A percentile compares a stretch with the other conserved stretches of the same genome.
These are phyloP conservation scores for Neovahlkampfia damariscottae DNA, from an alignment of 78 protist species.

Conservation along the genomic window DNA sequence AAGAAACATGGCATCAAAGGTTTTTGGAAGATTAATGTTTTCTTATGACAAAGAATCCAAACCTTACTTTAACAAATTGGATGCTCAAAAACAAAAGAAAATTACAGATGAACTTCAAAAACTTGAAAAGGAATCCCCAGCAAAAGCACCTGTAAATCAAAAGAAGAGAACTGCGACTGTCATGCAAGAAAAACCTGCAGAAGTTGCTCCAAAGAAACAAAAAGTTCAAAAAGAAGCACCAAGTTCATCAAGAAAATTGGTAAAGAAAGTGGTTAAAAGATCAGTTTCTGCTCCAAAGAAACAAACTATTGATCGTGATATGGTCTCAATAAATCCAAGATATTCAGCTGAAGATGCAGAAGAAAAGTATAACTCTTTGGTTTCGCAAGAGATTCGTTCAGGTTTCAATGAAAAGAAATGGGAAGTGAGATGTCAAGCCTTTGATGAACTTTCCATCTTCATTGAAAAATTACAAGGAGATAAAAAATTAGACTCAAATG, in stretches of 20 bases:
- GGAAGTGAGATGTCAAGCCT: too few species aligned
- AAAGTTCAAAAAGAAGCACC: neutral
- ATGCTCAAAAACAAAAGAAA: neutral
- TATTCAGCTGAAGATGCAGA: too few species aligned
- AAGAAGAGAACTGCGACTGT: neutral
- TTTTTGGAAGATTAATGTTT: neutral
- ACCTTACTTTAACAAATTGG: neutral
- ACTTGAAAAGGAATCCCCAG: neutral
- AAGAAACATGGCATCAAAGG: neutral
- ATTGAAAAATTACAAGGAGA: too few species aligned
- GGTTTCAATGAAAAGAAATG: neutral
- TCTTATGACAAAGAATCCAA: neutral
- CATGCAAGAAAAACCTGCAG: neutral
- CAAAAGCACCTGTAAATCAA: neutral
- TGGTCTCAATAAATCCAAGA: neutral
- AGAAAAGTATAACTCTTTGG: too few species aligned
- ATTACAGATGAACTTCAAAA: neutral
- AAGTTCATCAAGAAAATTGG: neutral
- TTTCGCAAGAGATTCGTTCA: neutral
- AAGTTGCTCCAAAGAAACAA: neutral
- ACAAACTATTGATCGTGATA: neutral
- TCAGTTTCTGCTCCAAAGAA: neutral
- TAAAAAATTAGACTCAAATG: neutral
- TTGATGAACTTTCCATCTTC: too few species aligned
- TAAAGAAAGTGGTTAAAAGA: neutral